A percentile compares a stretch with the other conserved stretches of the same genome.
These are phyloP conservation scores for Botrytis hyacinthi DNA, from an alignment of 2,329 filamentous ascomycete genomes.

Conservation along the genomic window DNA sequence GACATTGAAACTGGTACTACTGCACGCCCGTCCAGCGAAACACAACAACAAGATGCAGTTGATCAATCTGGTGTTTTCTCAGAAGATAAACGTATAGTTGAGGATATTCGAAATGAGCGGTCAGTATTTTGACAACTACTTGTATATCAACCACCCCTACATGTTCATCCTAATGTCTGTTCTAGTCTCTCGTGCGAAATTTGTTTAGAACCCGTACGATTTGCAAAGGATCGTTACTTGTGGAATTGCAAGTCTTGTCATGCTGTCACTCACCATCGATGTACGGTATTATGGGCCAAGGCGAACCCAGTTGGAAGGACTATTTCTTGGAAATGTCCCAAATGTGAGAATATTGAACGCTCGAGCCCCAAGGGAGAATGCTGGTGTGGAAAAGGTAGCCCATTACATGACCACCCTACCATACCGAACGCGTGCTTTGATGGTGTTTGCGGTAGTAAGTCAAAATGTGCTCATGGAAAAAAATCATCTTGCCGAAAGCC, in stretches of 20 bases:
- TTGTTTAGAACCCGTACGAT: neutral
- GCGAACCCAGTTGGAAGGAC: neutral
- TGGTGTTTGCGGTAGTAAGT: conserved; percentile 16
- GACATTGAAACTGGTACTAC: neutral
- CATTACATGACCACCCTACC: neutral
- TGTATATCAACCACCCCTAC: neutral
- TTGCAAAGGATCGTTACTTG: conserved; percentile 10
- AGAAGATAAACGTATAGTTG: conserved; percentile 16
- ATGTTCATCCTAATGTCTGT: neutral
- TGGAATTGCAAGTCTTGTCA: conserved; percentile 27
- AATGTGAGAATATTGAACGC: neutral
- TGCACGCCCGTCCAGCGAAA: conserved; percentile 15
- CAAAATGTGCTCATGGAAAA: conserved; percentile 22
- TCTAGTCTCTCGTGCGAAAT: neutral
- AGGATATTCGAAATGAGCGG: conserved; percentile 24
- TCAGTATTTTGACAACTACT: neutral
- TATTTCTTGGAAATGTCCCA: conserved; percentile 22
- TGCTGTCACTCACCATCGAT: conserved; percentile 24
- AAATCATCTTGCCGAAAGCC: conserved; percentile 11
- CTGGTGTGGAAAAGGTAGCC: conserved; percentile 22
- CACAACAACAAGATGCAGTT: conserved; percentile 17
- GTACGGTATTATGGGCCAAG: conserved; percentile 10
- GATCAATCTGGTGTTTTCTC: conserved; percentile 12
- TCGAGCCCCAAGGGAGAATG: conserved; percentile 9
- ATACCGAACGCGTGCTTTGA: conserved; percentile 21